Evolutionary conservation across 805 yeast species (phyloP).

Genomic region (Pichia deserticola): DNA sequence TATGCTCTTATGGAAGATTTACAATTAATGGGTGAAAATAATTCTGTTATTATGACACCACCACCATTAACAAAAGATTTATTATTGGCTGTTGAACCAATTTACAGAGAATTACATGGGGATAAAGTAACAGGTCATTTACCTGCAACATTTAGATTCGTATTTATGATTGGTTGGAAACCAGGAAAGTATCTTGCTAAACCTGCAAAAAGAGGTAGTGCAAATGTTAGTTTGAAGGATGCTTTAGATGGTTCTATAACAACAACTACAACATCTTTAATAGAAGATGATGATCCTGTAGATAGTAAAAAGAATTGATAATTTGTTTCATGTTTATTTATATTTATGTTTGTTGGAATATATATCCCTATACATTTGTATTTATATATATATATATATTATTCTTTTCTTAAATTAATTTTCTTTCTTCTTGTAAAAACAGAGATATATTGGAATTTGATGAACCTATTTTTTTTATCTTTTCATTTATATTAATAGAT

Average conservation of each 20-base stretch:
- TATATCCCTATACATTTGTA: no score
- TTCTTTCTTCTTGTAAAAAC: no score
- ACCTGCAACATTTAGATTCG: constrained; percentile 76
- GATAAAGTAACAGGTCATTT: constrained; percentile 42
- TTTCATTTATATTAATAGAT: background rate
- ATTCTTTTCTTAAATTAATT: no score
- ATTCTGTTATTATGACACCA: constrained; percentile 38
- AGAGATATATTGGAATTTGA: background rate
- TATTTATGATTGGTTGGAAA: constrained; percentile 88
- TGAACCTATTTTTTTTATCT: background rate
- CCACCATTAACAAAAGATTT: constrained; percentile 51
- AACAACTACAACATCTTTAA: constrained; percentile 10
- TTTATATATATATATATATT: no score
- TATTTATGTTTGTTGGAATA: no score
- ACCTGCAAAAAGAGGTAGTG: constrained; percentile 69
- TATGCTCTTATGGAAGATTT: constrained; percentile 61
- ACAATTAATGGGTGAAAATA: constrained; percentile 80
- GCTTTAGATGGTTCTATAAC: constrained; percentile 30
- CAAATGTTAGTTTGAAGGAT: constrained; percentile 61
- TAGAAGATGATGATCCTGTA: constrained; percentile 10
- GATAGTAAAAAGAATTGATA: background rate
- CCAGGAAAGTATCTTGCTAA: constrained; percentile 60
- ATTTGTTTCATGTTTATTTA: no score
- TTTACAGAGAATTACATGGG: constrained; percentile 66
- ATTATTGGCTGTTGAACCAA: constrained; percentile 67